These are phyloP conservation scores for Phalaenopsis equestris DNA, from an alignment of 106 monocot species.

Conservation along the genomic window DNA sequence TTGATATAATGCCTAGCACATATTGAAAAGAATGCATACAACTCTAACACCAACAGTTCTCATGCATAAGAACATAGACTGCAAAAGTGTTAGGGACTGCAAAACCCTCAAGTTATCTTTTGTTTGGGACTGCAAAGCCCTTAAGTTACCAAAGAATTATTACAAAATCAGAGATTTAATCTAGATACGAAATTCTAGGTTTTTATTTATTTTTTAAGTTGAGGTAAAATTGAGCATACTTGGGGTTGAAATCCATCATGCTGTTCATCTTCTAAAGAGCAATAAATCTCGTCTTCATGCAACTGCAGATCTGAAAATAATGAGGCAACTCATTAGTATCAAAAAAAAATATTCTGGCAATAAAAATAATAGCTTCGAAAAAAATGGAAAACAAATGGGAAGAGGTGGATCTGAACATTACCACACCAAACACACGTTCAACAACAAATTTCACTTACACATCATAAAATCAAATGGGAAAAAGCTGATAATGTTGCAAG, in stretches of 20 bases:
- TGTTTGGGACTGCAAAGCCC: neutral
- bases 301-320: slow-evolving; percentile 62
- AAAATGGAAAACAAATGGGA: neutral
- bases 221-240: slow-evolving; percentile 14
- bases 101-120: no score
- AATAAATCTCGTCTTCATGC: slow-evolving; percentile 87
- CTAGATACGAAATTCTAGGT: neutral
- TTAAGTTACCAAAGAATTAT: neutral
- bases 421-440: neutral
- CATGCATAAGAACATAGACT: neutral
- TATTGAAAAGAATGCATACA: neutral
- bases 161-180: slow-evolving; percentile 1
- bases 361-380: neutral
- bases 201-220: neutral
- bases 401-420: neutral
- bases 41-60: neutral
- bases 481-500: neutral
- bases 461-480: neutral
- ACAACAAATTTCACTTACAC: neutral
- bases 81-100: neutral
- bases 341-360: neutral
- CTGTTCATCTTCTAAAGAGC: slow-evolving; percentile 47
- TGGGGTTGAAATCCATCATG: slow-evolving; percentile 34
- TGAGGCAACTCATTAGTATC: neutral
- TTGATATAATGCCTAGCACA: neutral